Conservation (phyloP, 2,329 filamentous ascomycete genomes). For the Pezicula carpinea region DNA sequence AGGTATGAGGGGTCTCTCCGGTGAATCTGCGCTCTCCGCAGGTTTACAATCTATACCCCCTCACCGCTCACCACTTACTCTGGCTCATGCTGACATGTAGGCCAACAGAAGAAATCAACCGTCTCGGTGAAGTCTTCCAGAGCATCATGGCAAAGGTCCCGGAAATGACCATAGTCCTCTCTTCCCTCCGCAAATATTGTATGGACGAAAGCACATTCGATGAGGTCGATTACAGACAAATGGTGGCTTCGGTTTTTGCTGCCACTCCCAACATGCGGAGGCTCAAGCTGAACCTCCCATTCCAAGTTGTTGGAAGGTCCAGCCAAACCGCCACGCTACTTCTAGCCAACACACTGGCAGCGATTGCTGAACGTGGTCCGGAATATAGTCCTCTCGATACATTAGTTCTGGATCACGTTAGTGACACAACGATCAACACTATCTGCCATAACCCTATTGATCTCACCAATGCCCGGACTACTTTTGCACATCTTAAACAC, state of each 20-base stretch:
- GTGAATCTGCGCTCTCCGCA: background rate
- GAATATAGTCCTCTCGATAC: slow-evolving; percentile 39
- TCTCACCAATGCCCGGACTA: slow-evolving; percentile 41
- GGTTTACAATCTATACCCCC: background rate
- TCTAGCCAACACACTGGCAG: slow-evolving; percentile 47
- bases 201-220: slow-evolving; percentile 46
- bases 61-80: background rate
- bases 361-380: slow-evolving; percentile 39
- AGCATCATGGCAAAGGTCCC: slow-evolving; percentile 32
- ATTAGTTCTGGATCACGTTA: slow-evolving; percentile 46
- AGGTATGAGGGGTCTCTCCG: slow-evolving; percentile 29
- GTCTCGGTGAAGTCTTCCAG: slow-evolving; percentile 41
- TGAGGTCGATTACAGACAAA: slow-evolving; percentile 40
- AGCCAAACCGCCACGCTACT: slow-evolving; percentile 45
- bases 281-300: slow-evolving; percentile 47
- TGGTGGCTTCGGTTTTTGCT: slow-evolving; percentile 38
- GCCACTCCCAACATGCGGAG: slow-evolving; percentile 40
- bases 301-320: slow-evolving; percentile 42
- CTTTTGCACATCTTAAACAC: slow-evolving; percentile 37
- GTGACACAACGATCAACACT: slow-evolving; percentile 41
- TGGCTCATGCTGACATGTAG: slow-evolving; percentile 7
- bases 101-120: slow-evolving; percentile 41
- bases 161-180: slow-evolving; percentile 41
- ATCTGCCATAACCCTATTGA: slow-evolving; percentile 49
- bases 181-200: slow-evolving; percentile 41